Evolutionary conservation across 2,329 filamentous ascomycete species (phyloP).

Genomic region (Niveomyces coronatus): DNA sequence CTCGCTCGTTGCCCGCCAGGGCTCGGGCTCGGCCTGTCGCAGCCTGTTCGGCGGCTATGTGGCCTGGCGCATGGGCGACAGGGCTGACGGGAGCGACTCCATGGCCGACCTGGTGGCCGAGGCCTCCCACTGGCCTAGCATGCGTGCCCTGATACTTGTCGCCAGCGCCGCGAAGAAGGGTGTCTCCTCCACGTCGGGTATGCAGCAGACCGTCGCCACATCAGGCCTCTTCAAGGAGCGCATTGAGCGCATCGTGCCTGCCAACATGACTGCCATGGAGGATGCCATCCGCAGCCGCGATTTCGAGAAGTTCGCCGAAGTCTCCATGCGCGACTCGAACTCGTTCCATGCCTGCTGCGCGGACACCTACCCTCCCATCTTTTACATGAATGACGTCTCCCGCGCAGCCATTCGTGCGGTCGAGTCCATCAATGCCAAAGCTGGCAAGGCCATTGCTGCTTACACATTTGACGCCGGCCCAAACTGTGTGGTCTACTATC

Average conservation of each 20-base stretch:
- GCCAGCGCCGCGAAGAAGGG: conserved; percentile 93
- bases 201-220: conserved; percentile 93
- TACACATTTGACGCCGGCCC: conserved; percentile 98
- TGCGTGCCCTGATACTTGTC: conserved; percentile 87
- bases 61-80: conserved; percentile 75
- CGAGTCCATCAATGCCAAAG: conserved; percentile 74
- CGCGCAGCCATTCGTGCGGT: conserved; percentile 79
- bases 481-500: conserved; percentile 94
- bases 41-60: conserved; percentile 93
- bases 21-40: conserved; percentile 88
- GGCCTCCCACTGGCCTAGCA: conserved; percentile 85
- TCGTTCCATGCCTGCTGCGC: conserved; percentile 92
- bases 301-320: conserved; percentile 76
- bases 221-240: conserved; percentile 77
- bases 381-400: conserved; percentile 95
- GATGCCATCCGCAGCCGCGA: conserved; percentile 66
- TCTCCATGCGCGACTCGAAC: conserved; percentile 96
- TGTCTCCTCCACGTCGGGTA: conserved; percentile 82
- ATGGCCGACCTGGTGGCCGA: conserved; percentile 81
- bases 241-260: conserved; percentile 66
- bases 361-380: conserved; percentile 94
- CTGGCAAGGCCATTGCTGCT: conserved; percentile 71
- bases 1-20: conserved; percentile 81
- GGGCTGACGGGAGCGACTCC: conserved; percentile 74
- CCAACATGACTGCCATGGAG: conserved; percentile 77